Conservation (phyloP, 805 yeast species). For the Candida loeiensis region DNA sequence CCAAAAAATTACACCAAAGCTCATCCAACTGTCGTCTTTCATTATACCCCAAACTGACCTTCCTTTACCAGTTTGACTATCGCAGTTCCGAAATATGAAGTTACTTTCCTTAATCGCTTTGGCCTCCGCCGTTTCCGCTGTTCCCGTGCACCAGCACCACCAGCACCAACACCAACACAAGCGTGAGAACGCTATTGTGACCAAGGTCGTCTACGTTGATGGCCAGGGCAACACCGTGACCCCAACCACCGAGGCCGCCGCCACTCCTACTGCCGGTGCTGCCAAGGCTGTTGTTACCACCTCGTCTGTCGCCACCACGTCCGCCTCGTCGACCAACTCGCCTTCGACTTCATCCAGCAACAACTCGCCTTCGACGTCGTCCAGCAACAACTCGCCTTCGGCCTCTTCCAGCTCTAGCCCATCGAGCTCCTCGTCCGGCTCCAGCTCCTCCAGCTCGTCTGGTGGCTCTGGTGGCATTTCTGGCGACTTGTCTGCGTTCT, state of each 20-base stretch:
- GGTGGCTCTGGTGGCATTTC: conserved; percentile 30
- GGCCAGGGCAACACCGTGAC: conserved; percentile 22
- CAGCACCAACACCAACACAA: conserved; percentile 37
- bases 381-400: background rate
- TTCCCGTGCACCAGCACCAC: conserved; percentile 32
- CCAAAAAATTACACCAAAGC: conserved; percentile 1
- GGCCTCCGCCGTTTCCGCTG: conserved; percentile 28
- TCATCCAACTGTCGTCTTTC: conserved; percentile 26
- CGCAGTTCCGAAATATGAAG: conserved; percentile 20
- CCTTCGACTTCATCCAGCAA: no score
- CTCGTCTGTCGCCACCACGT: no score
- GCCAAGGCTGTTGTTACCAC: conserved; percentile 7
- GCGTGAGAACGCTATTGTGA: conserved; percentile 34
- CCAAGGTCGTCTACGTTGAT: conserved; percentile 35
- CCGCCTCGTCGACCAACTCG: no score
- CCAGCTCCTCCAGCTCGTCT: conserved; percentile 14
- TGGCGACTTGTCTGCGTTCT: conserved; percentile 53
- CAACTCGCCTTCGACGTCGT: conserved; percentile 5
- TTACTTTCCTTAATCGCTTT: conserved; percentile 23
- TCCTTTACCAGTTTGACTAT: conserved; percentile 6
- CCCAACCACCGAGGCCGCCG: conserved; percentile 6
- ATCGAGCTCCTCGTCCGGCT: conserved; percentile 1
- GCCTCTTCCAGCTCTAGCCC: background rate
- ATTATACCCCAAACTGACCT: conserved; percentile 14
- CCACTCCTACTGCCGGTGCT: conserved; percentile 8